These are phyloP conservation scores for Chlorella ohadii DNA, from an alignment of 139 green algal species.

Conservation along the genomic window DNA sequence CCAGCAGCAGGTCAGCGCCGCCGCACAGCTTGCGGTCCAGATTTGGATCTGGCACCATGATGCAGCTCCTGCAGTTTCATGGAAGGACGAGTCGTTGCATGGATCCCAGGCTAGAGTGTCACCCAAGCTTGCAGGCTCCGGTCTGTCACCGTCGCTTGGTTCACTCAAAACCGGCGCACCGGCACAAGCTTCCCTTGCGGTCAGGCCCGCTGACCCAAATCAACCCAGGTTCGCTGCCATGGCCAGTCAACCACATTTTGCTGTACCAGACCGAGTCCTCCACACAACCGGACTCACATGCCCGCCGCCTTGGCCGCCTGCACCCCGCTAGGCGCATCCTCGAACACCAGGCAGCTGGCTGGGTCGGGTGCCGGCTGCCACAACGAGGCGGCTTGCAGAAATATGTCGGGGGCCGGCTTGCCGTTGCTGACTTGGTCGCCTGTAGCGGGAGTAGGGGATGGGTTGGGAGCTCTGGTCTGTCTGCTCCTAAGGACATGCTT, in stretches of 20 bases:
- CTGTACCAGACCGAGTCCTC: too few species aligned
- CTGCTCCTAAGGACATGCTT: too few species aligned
- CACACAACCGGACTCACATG: constrained; percentile 63
- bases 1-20: constrained; percentile 44
- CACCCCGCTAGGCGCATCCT: constrained; percentile 82
- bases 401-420: constrained; percentile 91
- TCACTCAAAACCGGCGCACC: too few species aligned
- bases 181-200: too few species aligned
- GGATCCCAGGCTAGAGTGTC: too few species aligned
- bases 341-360: constrained; percentile 73
- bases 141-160: too few species aligned
- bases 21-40: constrained; percentile 37
- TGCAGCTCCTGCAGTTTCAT: constrained; percentile 37
- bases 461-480: too few species aligned
- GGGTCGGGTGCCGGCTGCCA: constrained; percentile 39
- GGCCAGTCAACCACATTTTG: too few species aligned
- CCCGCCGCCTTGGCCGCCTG: constrained; percentile 72
- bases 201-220: too few species aligned
- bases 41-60: constrained; percentile 63
- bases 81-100: too few species aligned
- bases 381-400: constrained; percentile 59
- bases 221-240: too few species aligned
- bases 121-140: too few species aligned
- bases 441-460: constrained; percentile 39
- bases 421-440: constrained; percentile 68